Evolutionary conservation across 257 asterid genomes (phyloP), one percentile per base, ranked within the genome.

Genomic region (Echites panduratus): DNA sequence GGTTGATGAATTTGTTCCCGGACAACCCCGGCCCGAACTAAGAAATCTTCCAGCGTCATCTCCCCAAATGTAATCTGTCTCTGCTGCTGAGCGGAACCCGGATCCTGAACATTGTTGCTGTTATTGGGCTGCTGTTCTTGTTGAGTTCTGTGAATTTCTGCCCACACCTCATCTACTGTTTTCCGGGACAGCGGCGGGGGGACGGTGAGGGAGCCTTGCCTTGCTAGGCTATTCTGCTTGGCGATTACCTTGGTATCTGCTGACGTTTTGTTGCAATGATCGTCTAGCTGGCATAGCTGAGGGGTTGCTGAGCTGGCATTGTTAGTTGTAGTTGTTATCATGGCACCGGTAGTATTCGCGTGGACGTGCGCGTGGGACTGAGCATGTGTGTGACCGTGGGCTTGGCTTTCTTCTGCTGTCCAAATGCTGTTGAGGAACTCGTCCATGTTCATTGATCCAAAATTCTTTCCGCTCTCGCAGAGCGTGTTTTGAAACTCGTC

Each of bases 361-460:
- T n/a, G n/a, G n/a, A n/a, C n/a, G n/a, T n/a, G n/a, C n/a, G n/a
- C n/a, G n/a, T n/a, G 14, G 1, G 53, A 79, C 2, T 70, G 82
- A n/a, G 50, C 32, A 1, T 85, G 87, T 2, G 22, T 45, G 7
- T 82, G 82, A 0, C 76, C 81, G 4, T 85, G 92, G 3, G 89
- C 88, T 61, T 87, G 95, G 64, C 87, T 85, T 70, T 93, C 98
- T 73, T 93, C 97, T 1, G 97, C 97, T 0, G 87, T 89, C 96
- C 97, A 93, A 70, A 90, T 89, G 84, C 91, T 90, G 79, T 87
- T 93, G 76, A 92, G 88, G 82, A 92, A 92, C 65, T 92, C 98
- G 17, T 92, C 98, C 98, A 92, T 92, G 78, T 90, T 93, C 97
- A 93, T 90, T 0, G 98, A 93, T 14, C 97, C 93, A 12, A 90